Evolutionary conservation across 139 green algal species (phyloP).

Genomic region (Chlamydomonas sphaeroides): DNA sequence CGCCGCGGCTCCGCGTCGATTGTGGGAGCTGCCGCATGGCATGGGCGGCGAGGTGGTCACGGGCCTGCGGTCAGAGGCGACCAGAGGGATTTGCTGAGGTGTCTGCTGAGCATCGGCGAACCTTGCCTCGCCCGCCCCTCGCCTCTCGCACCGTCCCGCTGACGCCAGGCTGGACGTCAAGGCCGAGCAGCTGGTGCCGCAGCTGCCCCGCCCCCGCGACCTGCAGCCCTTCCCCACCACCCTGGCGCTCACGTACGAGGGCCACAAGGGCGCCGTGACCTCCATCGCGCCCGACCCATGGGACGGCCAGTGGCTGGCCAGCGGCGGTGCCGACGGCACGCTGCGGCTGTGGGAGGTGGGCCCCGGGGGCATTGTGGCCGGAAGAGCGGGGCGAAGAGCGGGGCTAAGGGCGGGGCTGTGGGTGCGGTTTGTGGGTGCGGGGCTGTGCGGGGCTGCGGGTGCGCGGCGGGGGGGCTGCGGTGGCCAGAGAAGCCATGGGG

Average conservation of each 20-base stretch:
- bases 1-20: not conserved
- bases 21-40: too few species aligned
- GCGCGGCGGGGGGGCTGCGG: too few species aligned
- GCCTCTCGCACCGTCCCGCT: too few species aligned
- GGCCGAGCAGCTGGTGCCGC: slow-evolving; percentile 86
- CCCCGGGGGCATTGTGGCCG: too few species aligned
- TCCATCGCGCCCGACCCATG: slow-evolving; percentile 69
- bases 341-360: slow-evolving; percentile 91
- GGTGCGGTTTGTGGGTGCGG: not conserved
- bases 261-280: slow-evolving; percentile 79
- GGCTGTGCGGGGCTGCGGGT: too few species aligned
- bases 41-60: not conserved
- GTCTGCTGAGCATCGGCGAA: not conserved
- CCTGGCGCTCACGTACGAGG: slow-evolving; percentile 80
- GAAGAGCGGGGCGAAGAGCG: too few species aligned
- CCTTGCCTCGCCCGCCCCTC: too few species aligned
- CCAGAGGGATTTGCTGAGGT: too few species aligned
- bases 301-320: slow-evolving; percentile 88
- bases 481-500: too few species aligned
- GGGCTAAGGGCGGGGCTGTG: too few species aligned
- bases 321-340: slow-evolving; percentile 73
- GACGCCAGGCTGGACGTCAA: slow-evolving; percentile 66
- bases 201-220: slow-evolving; percentile 93
- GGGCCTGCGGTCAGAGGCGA: too few species aligned
- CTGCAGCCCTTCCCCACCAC: slow-evolving; percentile 93